Evolutionary conservation across 805 yeast species (phyloP).

Genomic region (Starmerella ratchasimensis): DNA sequence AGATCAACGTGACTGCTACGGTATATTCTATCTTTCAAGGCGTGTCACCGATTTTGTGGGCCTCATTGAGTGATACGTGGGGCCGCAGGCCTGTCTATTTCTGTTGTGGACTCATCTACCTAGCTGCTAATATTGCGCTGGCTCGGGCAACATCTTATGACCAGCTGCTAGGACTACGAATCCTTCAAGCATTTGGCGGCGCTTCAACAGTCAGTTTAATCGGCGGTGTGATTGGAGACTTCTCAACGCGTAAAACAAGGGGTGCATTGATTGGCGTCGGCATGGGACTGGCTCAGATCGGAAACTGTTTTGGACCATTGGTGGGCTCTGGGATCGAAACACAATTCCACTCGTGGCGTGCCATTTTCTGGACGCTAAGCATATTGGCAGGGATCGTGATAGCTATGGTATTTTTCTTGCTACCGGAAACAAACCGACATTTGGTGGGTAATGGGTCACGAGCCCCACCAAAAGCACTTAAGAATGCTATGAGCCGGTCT

Average conservation of each 20-base stretch:
- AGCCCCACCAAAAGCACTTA: slow-evolving; percentile 24
- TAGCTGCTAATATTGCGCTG: slow-evolving; percentile 51
- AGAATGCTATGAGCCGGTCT: slow-evolving; percentile 17
- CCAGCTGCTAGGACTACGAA: slow-evolving; percentile 49
- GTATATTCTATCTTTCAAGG: slow-evolving; percentile 70
- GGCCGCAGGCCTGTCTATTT: slow-evolving; percentile 64
- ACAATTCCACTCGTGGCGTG: slow-evolving; percentile 47
- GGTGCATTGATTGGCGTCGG: slow-evolving; percentile 59
- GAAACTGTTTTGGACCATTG: slow-evolving; percentile 71
- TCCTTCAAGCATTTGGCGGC: slow-evolving; percentile 65
- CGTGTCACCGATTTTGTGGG: slow-evolving; percentile 53
- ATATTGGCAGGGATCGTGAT: slow-evolving; percentile 42
- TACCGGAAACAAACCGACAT: slow-evolving; percentile 67
- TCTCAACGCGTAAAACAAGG: slow-evolving; percentile 48
- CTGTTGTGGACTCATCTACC: slow-evolving; percentile 40
- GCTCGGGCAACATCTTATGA: slow-evolving; percentile 47
- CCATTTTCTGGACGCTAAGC: slow-evolving; percentile 50
- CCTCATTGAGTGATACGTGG: slow-evolving; percentile 50
- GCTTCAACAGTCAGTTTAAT: slow-evolving; percentile 62
- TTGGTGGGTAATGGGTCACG: slow-evolving; percentile 66
- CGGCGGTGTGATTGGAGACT: slow-evolving; percentile 62
- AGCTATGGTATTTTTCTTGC: slow-evolving; percentile 25
- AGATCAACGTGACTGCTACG: slow-evolving; percentile 58
- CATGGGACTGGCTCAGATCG: slow-evolving; percentile 51
- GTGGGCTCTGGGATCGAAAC: slow-evolving; percentile 40